These are phyloP conservation scores for Trichodelitschia bisporula DNA, from an alignment of 495 filamentous ascomycete species.

Conservation along the genomic window DNA sequence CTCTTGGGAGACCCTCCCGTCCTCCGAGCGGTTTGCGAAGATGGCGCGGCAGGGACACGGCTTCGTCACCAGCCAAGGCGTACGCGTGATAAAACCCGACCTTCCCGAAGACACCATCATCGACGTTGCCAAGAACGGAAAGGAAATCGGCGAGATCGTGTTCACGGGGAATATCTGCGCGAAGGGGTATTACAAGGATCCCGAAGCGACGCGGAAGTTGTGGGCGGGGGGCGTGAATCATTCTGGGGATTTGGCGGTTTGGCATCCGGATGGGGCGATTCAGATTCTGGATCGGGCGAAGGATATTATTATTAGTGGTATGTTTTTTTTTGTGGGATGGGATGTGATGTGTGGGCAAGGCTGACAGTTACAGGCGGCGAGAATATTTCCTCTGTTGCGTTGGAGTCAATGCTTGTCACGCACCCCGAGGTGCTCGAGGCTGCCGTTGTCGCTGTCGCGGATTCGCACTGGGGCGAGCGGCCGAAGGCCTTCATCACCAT, in stretches of 20 bases:
- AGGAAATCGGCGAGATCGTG: constrained; percentile 84
- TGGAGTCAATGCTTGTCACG: constrained; percentile 76
- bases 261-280: constrained; percentile 67
- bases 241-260: constrained; percentile 79
- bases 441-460: constrained; percentile 69
- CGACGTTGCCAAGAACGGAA: constrained; percentile 58
- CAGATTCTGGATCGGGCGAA: constrained; percentile 89
- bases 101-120: constrained; percentile 32
- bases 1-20: constrained; percentile 45
- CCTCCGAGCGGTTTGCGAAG: constrained; percentile 47
- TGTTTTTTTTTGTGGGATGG: constrained; percentile 6
- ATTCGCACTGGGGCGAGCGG: constrained; percentile 82
- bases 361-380: constrained; percentile 42
- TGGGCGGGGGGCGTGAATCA: constrained; percentile 74
- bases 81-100: constrained; percentile 54
- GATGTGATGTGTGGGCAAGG: background rate
- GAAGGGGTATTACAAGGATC: constrained; percentile 78
- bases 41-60: constrained; percentile 94
- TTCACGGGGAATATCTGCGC: constrained; percentile 82
- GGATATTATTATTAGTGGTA: constrained; percentile 95
- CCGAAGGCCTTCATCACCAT: constrained; percentile 87
- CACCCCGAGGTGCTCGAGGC: constrained; percentile 81
- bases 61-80: constrained; percentile 61
- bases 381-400: constrained; percentile 83
- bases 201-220: constrained; percentile 63